phyloP scores from a whole-genome alignment of 306 rosid genomes.

The Cicer yamashitae region DNA sequence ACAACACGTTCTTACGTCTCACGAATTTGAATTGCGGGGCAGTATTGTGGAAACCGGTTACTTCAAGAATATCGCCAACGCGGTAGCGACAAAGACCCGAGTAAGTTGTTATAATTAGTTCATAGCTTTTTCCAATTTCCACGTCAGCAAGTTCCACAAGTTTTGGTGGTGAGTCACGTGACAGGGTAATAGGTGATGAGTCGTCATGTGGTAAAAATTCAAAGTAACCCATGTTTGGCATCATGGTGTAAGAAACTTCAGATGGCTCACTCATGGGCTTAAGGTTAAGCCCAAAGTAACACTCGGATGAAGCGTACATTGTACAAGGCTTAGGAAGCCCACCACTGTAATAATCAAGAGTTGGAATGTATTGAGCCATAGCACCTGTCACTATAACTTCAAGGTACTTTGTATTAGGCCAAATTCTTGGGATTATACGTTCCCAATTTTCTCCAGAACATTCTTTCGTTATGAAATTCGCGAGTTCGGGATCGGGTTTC shows the following conservation, averaged over 20 bases:
- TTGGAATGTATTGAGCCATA: slow-evolving; percentile 94
- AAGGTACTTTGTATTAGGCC: slow-evolving; percentile 93
- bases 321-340: slow-evolving; percentile 79
- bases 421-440: slow-evolving; percentile 71
- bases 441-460: slow-evolving; percentile 72
- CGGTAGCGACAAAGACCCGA: slow-evolving; percentile 81
- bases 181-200: slow-evolving; percentile 46
- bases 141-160: slow-evolving; percentile 77
- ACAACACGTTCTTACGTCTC: slow-evolving; percentile 76
- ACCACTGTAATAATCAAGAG: slow-evolving; percentile 74
- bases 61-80: slow-evolving; percentile 85
- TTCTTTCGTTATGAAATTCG: slow-evolving; percentile 57
- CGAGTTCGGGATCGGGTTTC: slow-evolving; percentile 63
- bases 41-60: slow-evolving; percentile 71
- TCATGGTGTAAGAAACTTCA: slow-evolving; percentile 82
- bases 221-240: slow-evolving; percentile 97
- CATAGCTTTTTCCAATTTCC: slow-evolving; percentile 75
- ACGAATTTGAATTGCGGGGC: slow-evolving; percentile 80
- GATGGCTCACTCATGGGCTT: slow-evolving; percentile 73
- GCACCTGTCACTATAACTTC: slow-evolving; percentile 96
- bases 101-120: slow-evolving; percentile 80
- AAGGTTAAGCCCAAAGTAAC: slow-evolving; percentile 86
- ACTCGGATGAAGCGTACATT: slow-evolving; percentile 95
- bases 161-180: slow-evolving; percentile 63
- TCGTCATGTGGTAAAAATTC: slow-evolving; percentile 83